Conservation (phyloP, 2,329 filamentous ascomycete species). For the Byssothecium circinans region DNA sequence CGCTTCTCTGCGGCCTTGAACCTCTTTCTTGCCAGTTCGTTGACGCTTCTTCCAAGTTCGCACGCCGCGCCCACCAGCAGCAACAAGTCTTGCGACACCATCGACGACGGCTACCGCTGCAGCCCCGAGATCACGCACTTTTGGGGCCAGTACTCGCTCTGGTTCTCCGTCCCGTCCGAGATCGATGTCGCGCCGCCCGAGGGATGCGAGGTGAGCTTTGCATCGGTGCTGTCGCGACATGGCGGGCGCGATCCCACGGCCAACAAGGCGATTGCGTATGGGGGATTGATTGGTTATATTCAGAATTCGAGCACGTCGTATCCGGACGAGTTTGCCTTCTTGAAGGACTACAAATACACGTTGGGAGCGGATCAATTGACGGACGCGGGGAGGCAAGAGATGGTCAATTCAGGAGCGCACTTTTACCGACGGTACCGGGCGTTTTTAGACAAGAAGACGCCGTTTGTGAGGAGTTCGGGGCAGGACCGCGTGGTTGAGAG, state of each 20-base stretch:
- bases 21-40: constrained; percentile 7
- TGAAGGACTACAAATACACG: constrained; percentile 70
- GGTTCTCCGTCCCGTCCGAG: constrained; percentile 72
- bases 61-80: constrained; percentile 9
- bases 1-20: not conserved
- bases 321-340: constrained; percentile 66
- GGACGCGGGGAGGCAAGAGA: constrained; percentile 66
- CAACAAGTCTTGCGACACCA: constrained; percentile 53
- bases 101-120: constrained; percentile 64
- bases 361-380: constrained; percentile 72
- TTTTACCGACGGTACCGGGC: constrained; percentile 74
- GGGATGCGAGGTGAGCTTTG: constrained; percentile 77
- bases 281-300: constrained; percentile 65
- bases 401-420: constrained; percentile 73
- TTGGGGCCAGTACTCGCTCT: constrained; percentile 90
- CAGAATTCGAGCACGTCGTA: constrained; percentile 61
- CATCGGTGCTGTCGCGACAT: constrained; percentile 78
- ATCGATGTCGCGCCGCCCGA: constrained; percentile 63
- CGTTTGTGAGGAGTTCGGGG: constrained; percentile 72
- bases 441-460: constrained; percentile 60
- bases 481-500: constrained; percentile 73
- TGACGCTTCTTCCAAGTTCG: constrained; percentile 21
- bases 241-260: constrained; percentile 79
- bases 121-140: constrained; percentile 62
- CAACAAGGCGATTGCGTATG: constrained; percentile 67